Evolutionary conservation across 1,139 yeast species (phyloP).

Genomic region (Debaryomycetaceae sp.): DNA sequence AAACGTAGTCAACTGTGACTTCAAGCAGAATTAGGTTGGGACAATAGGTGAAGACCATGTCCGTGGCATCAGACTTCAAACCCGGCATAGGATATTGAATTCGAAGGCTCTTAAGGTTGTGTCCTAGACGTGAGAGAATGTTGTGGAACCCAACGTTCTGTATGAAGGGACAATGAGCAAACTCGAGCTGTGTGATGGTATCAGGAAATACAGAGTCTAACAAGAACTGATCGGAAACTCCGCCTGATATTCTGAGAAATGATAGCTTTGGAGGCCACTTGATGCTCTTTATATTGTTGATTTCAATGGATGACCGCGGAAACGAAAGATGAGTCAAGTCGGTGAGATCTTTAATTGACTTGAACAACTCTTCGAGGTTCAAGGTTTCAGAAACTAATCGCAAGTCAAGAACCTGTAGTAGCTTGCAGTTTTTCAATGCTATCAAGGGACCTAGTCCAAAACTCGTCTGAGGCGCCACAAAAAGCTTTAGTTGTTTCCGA

Average conservation of each 20-base stretch:
- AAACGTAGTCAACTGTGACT: constrained; percentile 78
- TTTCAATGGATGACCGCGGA: constrained; percentile 83
- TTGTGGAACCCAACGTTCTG: constrained; percentile 58
- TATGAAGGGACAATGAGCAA: constrained; percentile 85
- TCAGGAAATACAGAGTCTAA: constrained; percentile 63
- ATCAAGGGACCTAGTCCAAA: constrained; percentile 88
- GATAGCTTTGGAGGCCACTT: constrained; percentile 79
- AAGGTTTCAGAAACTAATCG: constrained; percentile 92
- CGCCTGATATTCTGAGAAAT: constrained; percentile 80
- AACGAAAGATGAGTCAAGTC: constrained; percentile 73
- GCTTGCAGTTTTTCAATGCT: constrained; percentile 67
- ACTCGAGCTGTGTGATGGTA: constrained; percentile 67
- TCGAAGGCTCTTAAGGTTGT: constrained; percentile 55
- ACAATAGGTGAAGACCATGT: constrained; percentile 68
- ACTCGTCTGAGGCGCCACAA: constrained; percentile 92
- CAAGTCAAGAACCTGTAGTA: constrained; percentile 65
- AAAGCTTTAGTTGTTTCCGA: constrained; percentile 55
- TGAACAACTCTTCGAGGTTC: constrained; percentile 73
- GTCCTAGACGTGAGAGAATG: constrained; percentile 63
- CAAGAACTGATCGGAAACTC: constrained; percentile 79
- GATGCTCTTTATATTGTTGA: constrained; percentile 53
- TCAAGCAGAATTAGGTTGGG: constrained; percentile 64
- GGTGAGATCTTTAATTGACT: constrained; percentile 62
- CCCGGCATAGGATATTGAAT: constrained; percentile 90
- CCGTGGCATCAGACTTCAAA: constrained; percentile 65